Conservation (phyloP, 768 basidiomycete genomes). For the Macrolepiota fuliginosa region DNA sequence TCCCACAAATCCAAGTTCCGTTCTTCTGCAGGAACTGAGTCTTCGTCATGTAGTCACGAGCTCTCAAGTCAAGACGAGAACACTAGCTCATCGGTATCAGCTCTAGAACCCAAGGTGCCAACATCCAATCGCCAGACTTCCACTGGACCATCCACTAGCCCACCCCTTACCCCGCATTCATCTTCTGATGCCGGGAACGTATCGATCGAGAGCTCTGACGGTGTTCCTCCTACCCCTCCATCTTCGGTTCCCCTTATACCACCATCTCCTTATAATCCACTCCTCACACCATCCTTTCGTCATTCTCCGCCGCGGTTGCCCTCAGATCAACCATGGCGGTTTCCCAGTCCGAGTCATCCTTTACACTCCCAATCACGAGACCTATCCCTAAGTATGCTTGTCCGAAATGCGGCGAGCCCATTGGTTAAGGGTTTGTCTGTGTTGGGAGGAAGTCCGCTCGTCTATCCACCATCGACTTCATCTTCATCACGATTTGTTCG, state of each 20-base stretch:
- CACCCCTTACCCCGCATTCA: constrained; percentile 33
- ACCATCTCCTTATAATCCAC: constrained; percentile 75
- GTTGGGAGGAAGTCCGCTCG: constrained; percentile 28
- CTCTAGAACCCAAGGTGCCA: constrained; percentile 17
- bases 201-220: constrained; percentile 24
- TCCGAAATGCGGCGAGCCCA: constrained; percentile 51
- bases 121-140: background rate
- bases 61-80: constrained; percentile 19
- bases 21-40: constrained; percentile 25
- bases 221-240: constrained; percentile 25
- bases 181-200: constrained; percentile 27
- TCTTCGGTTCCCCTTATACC: constrained; percentile 39
- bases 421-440: constrained; percentile 30
- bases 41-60: constrained; percentile 19
- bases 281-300: constrained; percentile 71
- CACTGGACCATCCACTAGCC: constrained; percentile 14
- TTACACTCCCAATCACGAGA: constrained; percentile 65
- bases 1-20: constrained; percentile 47
- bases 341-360: constrained; percentile 77
- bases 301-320: constrained; percentile 75
- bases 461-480: constrained; percentile 29
- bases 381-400: constrained; percentile 62
- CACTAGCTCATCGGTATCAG: background rate
- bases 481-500: constrained; percentile 17
- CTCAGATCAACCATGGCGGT: constrained; percentile 81